Evolutionary conservation across 2,329 filamentous ascomycete species (phyloP), one percentile per base, ranked within the genome.

Genomic region (Diaporthe amygdali): DNA sequence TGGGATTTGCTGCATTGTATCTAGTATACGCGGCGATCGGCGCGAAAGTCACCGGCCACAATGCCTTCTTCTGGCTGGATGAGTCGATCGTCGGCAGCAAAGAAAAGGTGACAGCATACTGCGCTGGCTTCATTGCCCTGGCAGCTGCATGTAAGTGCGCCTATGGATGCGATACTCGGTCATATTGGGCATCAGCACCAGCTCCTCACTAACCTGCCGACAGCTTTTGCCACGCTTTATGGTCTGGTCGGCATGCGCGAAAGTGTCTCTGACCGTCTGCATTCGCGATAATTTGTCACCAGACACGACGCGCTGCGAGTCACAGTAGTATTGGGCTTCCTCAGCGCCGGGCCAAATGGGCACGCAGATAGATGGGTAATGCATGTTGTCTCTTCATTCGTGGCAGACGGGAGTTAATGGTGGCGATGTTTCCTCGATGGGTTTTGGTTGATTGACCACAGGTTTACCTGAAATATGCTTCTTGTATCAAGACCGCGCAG

Each of bases 51-150:
- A 88, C 86, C 2, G 83, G 83, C 41, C 81, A 82, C 64, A 82
- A 79, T 69, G 80, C 86, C 12, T 87, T 87, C 73, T 88, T 86
- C 78, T 88, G 86, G 83, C 79, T 89, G 66, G 84, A 88, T 73
- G 80, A 82, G 66, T 76, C 80, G 7, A 76, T 82, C 68, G 82
- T 86, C 73, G 83, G 83, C 55, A 82, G 81, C 34, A 78, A 82
- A 47, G 82, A 84, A 74, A 83, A 84, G 20, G 82, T 87, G 25
- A 78, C 82, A 47, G 81, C 82, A 7, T 85, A 85, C 72, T 82
- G 81, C 68, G 77, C 82, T 52, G 82, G 80, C 8, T 89, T 89
- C 71, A 76, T 88, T 25, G 73, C 80, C 1, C 74, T 86, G 69
- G 79, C 84, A 12, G 82, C 83, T 5, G 79, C 82, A 69, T 81